These are phyloP conservation scores for Senna tora DNA, from an alignment of 306 rosid genomes.

Conservation along the genomic window DNA sequence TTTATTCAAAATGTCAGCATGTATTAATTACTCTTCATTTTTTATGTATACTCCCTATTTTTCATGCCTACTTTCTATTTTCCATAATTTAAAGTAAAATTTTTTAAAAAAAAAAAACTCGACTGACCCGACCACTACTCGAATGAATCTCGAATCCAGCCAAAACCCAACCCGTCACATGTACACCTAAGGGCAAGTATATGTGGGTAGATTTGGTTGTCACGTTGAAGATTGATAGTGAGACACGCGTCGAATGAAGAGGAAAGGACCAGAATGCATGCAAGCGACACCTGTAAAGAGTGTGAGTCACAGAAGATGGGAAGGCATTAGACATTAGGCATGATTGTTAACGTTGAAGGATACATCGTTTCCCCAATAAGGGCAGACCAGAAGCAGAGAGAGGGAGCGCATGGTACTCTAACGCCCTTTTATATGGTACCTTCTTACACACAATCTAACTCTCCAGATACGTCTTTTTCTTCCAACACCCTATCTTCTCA, in stretches of 20 bases:
- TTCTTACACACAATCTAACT: not conserved
- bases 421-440: too few species aligned
- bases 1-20: too few species aligned
- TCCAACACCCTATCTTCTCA: not conserved
- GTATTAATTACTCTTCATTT: too few species aligned
- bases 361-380: constrained; percentile 22
- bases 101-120: too few species aligned
- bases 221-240: not conserved
- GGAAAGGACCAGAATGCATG: not conserved
- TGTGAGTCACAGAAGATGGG: not conserved
- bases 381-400: constrained; percentile 26
- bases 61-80: too few species aligned
- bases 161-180: too few species aligned
- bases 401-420: not conserved
- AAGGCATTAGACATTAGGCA: constrained; percentile 31
- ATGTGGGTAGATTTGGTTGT: constrained; percentile 43
- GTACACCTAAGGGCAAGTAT: constrained; percentile 24
- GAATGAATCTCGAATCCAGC: too few species aligned
- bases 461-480: not conserved
- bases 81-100: too few species aligned
- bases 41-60: too few species aligned
- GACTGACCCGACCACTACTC: too few species aligned
- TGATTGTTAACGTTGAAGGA: constrained; percentile 44
- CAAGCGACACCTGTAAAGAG: constrained; percentile 36
- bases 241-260: constrained; percentile 27